Percentiles rank a stretch among this genome's conserved stretches.
Conservation (phyloP, 2,329 filamentous ascomycete species). For the Alternaria arborescens region DNA sequence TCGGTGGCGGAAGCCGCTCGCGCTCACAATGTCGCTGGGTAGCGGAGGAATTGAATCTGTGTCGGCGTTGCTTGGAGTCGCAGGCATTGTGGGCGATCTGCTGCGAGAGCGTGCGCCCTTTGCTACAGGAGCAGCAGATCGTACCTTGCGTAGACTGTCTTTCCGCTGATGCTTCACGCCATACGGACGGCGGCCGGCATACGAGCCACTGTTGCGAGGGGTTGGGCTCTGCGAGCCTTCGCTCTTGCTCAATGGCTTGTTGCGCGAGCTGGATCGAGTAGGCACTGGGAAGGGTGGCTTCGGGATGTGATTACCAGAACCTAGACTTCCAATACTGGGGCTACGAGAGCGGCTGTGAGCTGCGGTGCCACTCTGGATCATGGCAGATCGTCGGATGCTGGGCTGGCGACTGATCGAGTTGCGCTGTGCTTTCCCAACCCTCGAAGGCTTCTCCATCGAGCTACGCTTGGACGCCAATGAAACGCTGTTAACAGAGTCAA, state of each 20-base stretch:
- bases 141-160: conserved; percentile 77
- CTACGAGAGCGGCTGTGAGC: conserved; percentile 73
- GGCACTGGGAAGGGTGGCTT: conserved; percentile 91
- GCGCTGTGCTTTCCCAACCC: conserved; percentile 45
- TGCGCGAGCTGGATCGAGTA: conserved; percentile 84
- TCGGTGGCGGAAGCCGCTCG: conserved; percentile 55
- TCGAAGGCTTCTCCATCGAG: conserved; percentile 49
- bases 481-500: conserved; percentile 39
- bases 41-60: conserved; percentile 77
- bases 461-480: conserved; percentile 36
- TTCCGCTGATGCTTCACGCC: conserved; percentile 58
- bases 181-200: conserved; percentile 52
- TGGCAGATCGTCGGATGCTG: conserved; percentile 77
- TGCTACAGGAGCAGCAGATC: conserved; percentile 80
- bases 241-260: conserved; percentile 71
- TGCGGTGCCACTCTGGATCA: conserved; percentile 81
- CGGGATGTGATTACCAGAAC: conserved; percentile 49
- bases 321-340: conserved; percentile 69
- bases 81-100: conserved; percentile 68
- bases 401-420: conserved; percentile 52
- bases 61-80: conserved; percentile 72
- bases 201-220: conserved; percentile 56
- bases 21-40: conserved; percentile 72
- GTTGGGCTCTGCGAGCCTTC: conserved; percentile 84
- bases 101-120: conserved; percentile 55